Base-by-base conservation (phyloP, 2,329 filamentous ascomycete genomes). In the Colletotrichum phormii region DNA sequence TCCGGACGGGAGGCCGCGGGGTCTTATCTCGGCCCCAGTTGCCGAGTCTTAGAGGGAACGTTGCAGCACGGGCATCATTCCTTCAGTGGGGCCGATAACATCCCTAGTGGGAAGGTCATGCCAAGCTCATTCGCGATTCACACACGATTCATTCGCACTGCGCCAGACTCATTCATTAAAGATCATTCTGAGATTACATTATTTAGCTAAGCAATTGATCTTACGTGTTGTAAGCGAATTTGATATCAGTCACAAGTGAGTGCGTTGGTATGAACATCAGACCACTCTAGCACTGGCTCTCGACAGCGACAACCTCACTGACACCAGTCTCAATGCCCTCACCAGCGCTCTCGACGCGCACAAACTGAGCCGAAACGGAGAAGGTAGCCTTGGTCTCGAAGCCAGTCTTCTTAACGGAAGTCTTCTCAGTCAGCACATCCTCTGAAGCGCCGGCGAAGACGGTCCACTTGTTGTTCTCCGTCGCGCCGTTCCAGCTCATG, bases 401-500 rank as follows among this genome's bases (percentile, higher is more conserved):
- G 5, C 62, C 62, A 5, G 67, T 33, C 42, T 71, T 71, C 8
- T 66, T 55, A 15, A 66, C 67, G 5, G 55, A 15, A 11, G 33
- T 9, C 62, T 55, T 71, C 33, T 71, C 55, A 3, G 12, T 33
- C 67, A 71, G 15, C 12, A 11, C 18, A 22, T 71, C 55, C 33
- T 60, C n/a, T 3, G 54, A 24, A 13, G 58, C 55, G 12, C 67
- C 67, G 5, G 37, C 67, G 51, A 71, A 66, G 54, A 71, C 67
- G 5, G 62, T 60, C 85, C 85, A 82, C 22, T 53, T 63, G 18
- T 72, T 70, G 13, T 80, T 75, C 66, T 81, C 79, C 18, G 80
- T 82, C 42, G 78, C 79, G 4, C 80, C 80, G 64, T 82, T 81
- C 80, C 80, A 82, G 46, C 82, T 85, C 12, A 84, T 82, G 75